Conservation (phyloP, 495 filamentous ascomycete genomes). For the Cryomyces minteri region DNA sequence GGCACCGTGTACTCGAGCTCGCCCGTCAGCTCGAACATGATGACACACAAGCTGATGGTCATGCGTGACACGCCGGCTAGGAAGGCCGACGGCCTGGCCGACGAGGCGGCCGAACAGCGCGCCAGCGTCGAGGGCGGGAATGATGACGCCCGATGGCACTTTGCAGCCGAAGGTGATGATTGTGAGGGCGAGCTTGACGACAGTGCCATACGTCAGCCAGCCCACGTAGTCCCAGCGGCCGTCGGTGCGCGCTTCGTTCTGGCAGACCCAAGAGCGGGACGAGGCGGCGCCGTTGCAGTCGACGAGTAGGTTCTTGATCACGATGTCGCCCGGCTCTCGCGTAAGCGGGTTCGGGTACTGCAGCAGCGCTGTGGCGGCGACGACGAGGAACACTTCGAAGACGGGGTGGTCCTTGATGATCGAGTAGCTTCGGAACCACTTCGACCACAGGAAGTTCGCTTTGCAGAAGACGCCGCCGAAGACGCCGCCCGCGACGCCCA, state of each 20-base stretch:
- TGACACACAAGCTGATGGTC: slow-evolving; percentile 37
- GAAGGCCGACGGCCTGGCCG: slow-evolving; percentile 33
- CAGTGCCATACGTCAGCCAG: slow-evolving; percentile 32
- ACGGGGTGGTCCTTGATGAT: slow-evolving; percentile 34
- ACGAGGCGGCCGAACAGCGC: slow-evolving; percentile 36
- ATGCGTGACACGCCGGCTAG: slow-evolving; percentile 38
- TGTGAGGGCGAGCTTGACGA: slow-evolving; percentile 34
- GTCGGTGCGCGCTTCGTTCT: slow-evolving; percentile 19
- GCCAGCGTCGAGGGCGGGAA: slow-evolving; percentile 36
- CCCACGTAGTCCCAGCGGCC: slow-evolving; percentile 20
- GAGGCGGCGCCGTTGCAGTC: slow-evolving; percentile 24
- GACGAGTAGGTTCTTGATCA: slow-evolving; percentile 34
- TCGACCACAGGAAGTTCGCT: slow-evolving; percentile 35
- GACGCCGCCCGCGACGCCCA: slow-evolving; percentile 34
- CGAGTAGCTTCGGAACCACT: slow-evolving; percentile 29
- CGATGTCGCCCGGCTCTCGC: slow-evolving; percentile 31
- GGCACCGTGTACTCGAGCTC: slow-evolving; percentile 30
- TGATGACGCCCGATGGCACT: slow-evolving; percentile 40
- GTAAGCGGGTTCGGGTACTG: slow-evolving; percentile 36
- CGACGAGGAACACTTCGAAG: slow-evolving; percentile 33
- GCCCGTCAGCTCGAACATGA: slow-evolving; percentile 36
- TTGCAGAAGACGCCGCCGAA: slow-evolving; percentile 39
- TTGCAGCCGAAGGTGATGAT: slow-evolving; percentile 38
- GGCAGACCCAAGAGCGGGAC: slow-evolving; percentile 27
- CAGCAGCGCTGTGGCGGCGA: slow-evolving; percentile 30